A percentile compares a stretch with the other conserved stretches of the same genome.
phyloP scores from a whole-genome alignment of 225 moss, liverwort and hornwort species.

The Thuidium tamariscinum region DNA sequence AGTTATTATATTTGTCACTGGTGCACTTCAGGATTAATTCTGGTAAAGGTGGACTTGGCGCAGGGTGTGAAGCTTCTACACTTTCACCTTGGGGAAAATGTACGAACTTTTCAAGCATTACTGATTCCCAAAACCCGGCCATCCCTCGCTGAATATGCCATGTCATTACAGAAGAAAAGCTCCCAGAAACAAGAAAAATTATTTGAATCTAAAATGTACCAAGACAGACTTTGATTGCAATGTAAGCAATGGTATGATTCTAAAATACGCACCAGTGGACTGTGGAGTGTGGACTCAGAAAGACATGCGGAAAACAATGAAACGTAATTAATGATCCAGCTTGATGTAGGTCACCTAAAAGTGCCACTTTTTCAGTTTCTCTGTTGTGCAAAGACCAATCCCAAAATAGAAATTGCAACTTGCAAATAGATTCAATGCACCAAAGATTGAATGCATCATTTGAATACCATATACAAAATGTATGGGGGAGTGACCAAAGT shows the following conservation, averaged over 20 bases:
- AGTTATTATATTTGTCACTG: background rate
- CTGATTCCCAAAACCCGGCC: background rate
- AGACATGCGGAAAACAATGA: background rate
- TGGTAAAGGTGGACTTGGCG: background rate
- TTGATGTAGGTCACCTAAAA: background rate
- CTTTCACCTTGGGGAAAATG: background rate
- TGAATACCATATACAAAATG: background rate
- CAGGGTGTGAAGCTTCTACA: background rate
- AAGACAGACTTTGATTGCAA: background rate
- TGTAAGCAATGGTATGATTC: background rate
- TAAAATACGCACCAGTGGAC: background rate
- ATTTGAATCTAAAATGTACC: background rate
- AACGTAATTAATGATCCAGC: background rate
- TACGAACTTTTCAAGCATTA: background rate
- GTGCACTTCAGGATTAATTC: background rate
- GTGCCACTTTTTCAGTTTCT: background rate
- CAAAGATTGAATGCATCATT: too few species aligned
- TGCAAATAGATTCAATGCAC: background rate
- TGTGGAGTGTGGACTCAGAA: background rate
- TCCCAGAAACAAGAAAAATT: background rate
- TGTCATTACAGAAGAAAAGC: background rate
- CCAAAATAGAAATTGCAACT: background rate
- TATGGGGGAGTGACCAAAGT: background rate
- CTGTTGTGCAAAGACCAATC: background rate
- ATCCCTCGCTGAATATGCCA: background rate